These are phyloP conservation scores for Diutina pseudorugosa DNA, from an alignment of 1,139 yeast genomes.

Conservation along the genomic window DNA sequence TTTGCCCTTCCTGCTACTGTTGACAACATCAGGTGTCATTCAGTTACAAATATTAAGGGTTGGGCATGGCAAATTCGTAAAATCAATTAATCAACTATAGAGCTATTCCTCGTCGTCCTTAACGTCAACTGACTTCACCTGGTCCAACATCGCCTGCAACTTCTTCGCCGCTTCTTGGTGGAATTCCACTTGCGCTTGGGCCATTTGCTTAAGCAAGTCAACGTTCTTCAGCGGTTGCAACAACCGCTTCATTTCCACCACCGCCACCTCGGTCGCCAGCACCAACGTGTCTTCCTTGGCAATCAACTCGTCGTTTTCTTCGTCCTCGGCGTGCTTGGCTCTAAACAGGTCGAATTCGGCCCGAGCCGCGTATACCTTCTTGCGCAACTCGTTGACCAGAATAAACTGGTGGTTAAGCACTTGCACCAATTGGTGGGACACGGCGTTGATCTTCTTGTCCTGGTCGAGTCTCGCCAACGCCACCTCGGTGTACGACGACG, in stretches of 20 bases:
- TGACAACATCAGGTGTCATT: too few species aligned
- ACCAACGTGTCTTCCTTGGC: conserved; percentile 67
- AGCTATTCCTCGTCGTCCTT: conserved; percentile 2
- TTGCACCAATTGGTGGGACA: conserved; percentile 41
- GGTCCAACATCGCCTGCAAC: conserved; percentile 1
- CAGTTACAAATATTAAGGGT: too few species aligned
- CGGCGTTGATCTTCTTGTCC: conserved; percentile 46
- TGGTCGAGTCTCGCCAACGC: conserved; percentile 51
- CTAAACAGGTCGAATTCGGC: conserved; percentile 60
- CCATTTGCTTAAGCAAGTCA: conserved; percentile 48
- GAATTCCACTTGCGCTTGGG: conserved; percentile 56
- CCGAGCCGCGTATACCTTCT: conserved; percentile 57
- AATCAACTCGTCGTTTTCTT: conserved; percentile 42
- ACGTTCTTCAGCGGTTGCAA: conserved; percentile 57
- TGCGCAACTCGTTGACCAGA: conserved; percentile 49
- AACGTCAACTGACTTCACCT: neutral
- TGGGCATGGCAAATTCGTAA: neutral
- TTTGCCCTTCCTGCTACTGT: neutral
- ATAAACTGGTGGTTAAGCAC: conserved; percentile 46
- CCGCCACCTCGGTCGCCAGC: conserved; percentile 64
- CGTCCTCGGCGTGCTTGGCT: conserved; percentile 20
- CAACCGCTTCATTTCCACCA: conserved; percentile 60
- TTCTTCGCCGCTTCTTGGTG: conserved; percentile 30
- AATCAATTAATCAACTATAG: neutral
- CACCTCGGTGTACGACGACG: conserved; percentile 47